Conservation (phyloP, 305 asterid genomes). For the Caryopteris hybrid region DNA sequence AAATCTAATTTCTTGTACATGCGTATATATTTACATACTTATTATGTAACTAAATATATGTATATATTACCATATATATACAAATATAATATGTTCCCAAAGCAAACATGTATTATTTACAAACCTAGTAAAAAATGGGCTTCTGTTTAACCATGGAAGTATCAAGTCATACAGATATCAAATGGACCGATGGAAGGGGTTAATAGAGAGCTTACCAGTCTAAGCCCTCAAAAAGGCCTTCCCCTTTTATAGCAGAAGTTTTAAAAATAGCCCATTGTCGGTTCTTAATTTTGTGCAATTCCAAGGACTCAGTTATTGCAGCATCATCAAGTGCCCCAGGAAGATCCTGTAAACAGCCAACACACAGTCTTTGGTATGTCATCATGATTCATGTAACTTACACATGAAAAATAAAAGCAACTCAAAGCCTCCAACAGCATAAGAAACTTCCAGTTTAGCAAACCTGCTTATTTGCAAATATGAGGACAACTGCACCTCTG, state of each 20-base stretch:
- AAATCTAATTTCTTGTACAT: too few relatives aligned
- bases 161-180: background rate
- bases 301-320: constrained; percentile 84
- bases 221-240: constrained; percentile 95
- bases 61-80: too few relatives aligned
- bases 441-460: background rate
- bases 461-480: constrained; percentile 61
- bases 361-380: constrained; percentile 8
- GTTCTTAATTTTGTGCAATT: constrained; percentile 89
- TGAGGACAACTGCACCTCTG: constrained; percentile 52
- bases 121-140: too few relatives aligned
- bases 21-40: too few relatives aligned
- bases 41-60: too few relatives aligned
- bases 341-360: constrained; percentile 61
- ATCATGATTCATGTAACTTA: background rate
- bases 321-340: constrained; percentile 99
- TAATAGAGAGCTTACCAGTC: constrained; percentile 68
- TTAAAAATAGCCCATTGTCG: constrained; percentile 96
- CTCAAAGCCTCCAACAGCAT: background rate
- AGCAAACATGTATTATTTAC: too few relatives aligned
- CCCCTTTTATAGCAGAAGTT: constrained; percentile 97
- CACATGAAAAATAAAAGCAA: background rate
- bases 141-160: background rate
- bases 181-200: too few relatives aligned
- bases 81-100: too few relatives aligned